Evolutionary conservation across 305 asterid species (phyloP), one percentile per base, ranked within the genome.

Genomic region (Rubia peregrina): DNA sequence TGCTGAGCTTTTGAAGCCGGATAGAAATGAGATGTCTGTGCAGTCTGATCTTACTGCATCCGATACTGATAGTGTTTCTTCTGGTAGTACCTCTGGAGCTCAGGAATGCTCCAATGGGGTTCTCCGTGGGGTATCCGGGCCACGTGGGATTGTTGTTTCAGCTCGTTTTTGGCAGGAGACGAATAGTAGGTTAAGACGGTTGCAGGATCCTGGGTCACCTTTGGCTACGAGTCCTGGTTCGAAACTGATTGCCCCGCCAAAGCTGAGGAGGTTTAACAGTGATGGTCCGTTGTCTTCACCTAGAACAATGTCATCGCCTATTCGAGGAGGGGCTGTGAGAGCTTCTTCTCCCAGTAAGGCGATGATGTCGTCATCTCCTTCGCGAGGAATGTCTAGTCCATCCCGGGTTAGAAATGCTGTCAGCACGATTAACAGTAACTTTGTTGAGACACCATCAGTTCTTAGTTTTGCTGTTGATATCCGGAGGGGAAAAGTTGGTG

Each of bases 91-190:
- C 72, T 84, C 96, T 6, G 98, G 87, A 51, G 82, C 84, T 70
- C 97, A 85, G 73, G 97, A 90, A 67, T 76, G 78, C 70, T 66
- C 78, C 49, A 67, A 77, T 57, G 85, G 86, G 71, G 57, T 75
- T 49, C 49, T 83, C 33, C 82, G 74, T 13, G 75, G 78, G 42
- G 86, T 76, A 9, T 78, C 75, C 17, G 96, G 86, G 61, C 88
- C 89, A 72, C 85, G 86, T 41, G 92, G 97, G 7, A 81, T 88
- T 61, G 86, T 75, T 24, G 90, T 77, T 46, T 87, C 99, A 14
- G 90, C 99, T 76, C 83, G 86, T 77, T 94, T 94, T 79, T 91
- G 99, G 99, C 99, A 94, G 78, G 97, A 94, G 80, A 94, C 98
- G 0, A 94, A 94, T 77, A 84, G 85, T 74, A 86, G 98, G 75